phyloP scores from a whole-genome alignment of 129 eudicot species.

The Escallonia rubra region DNA sequence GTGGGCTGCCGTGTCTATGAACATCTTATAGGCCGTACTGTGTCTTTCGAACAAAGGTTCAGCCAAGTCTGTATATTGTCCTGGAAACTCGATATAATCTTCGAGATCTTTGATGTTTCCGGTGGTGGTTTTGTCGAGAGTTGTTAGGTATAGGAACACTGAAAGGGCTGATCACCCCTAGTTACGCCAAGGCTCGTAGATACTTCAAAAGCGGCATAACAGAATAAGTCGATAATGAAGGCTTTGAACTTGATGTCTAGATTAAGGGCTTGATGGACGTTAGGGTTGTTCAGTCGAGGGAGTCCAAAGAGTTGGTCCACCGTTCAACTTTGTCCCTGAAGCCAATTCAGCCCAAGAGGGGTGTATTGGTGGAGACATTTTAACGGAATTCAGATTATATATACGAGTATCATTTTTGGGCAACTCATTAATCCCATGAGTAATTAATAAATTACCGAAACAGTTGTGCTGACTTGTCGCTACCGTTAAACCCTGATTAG shows the following conservation, averaged over 20 bases:
- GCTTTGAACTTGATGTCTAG: slow-evolving; percentile 35
- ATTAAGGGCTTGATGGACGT: slow-evolving; percentile 35
- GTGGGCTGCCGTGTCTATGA: slow-evolving; percentile 17
- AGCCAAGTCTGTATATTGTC: slow-evolving; percentile 33
- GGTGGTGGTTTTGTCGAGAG: slow-evolving; percentile 29
- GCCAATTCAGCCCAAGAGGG: too few relatives aligned
- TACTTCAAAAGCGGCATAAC: slow-evolving; percentile 44
- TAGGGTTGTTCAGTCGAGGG: slow-evolving; percentile 39
- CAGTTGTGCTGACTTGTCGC: too few relatives aligned
- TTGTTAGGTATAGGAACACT: slow-evolving; percentile 27
- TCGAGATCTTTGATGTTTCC: slow-evolving; percentile 26
- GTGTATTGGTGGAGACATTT: too few relatives aligned
- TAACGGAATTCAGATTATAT: too few relatives aligned
- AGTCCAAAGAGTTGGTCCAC: slow-evolving; percentile 30
- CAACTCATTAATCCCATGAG: too few relatives aligned
- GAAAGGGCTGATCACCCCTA: slow-evolving; percentile 40
- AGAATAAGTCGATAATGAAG: slow-evolving; percentile 55
- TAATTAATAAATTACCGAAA: too few relatives aligned
- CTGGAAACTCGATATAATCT: slow-evolving; percentile 31
- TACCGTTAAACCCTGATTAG: too few relatives aligned
- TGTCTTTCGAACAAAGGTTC: slow-evolving; percentile 15
- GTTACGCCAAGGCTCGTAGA: slow-evolving; percentile 24
- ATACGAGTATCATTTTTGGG: too few relatives aligned
- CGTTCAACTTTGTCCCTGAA: too few relatives aligned
- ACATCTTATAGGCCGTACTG: slow-evolving; percentile 13